These are phyloP conservation scores for Astrothelium macrocarpum DNA, from an alignment of 495 filamentous ascomycete genomes.

Conservation along the genomic window DNA sequence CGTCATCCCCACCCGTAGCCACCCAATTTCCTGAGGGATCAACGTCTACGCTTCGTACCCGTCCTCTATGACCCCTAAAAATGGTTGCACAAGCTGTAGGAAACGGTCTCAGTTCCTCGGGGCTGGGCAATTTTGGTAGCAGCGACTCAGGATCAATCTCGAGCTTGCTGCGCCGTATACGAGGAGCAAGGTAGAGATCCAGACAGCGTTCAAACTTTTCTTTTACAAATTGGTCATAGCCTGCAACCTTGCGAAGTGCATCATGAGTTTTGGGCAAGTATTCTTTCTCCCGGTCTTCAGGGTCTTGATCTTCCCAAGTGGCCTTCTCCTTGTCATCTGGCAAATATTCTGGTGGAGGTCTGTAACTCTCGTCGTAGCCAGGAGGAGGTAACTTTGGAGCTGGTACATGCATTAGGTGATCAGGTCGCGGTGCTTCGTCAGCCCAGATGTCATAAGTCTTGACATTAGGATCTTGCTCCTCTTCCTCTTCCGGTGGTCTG, in stretches of 20 bases:
- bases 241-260: conserved; percentile 82
- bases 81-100: conserved; percentile 76
- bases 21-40: conserved; percentile 69
- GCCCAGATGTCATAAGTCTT: conserved; percentile 85
- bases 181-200: conserved; percentile 88
- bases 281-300: conserved; percentile 82
- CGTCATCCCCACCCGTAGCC: conserved; percentile 90
- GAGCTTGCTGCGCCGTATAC: conserved; percentile 83
- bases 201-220: conserved; percentile 93
- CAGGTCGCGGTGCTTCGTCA: conserved; percentile 70
- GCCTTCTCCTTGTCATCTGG: conserved; percentile 76
- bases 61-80: conserved; percentile 79
- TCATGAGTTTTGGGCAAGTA: conserved; percentile 74
- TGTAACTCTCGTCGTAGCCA: conserved; percentile 89
- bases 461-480: conserved; percentile 54
- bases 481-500: conserved; percentile 65
- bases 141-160: conserved; percentile 94
- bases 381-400: conserved; percentile 91
- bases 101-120: conserved; percentile 87
- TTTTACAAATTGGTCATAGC: conserved; percentile 82
- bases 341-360: conserved; percentile 91
- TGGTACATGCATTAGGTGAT: conserved; percentile 90
- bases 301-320: conserved; percentile 79
- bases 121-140: conserved; percentile 88
- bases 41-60: conserved; percentile 71